Conservation (phyloP, 1,284 basidiomycete genomes). For the Cutaneotrichosporon sp. region DNA sequence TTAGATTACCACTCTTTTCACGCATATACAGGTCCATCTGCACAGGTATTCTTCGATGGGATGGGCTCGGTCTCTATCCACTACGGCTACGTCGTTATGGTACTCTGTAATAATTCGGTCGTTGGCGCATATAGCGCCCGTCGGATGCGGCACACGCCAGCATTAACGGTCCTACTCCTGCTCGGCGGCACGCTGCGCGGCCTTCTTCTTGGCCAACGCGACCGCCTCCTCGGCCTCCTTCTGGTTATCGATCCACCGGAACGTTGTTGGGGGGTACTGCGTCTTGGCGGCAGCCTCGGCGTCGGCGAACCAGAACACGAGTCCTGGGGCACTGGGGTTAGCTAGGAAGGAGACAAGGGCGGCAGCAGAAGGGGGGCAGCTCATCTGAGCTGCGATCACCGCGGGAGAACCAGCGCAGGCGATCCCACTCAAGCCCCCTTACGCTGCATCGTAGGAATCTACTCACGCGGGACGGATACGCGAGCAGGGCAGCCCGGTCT, state of each 20-base stretch:
- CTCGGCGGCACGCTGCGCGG: constrained; percentile 24
- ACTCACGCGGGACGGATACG: constrained; percentile 66
- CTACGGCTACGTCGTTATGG: too few relatives aligned
- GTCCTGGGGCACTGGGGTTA: constrained; percentile 60
- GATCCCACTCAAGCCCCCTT: too few relatives aligned
- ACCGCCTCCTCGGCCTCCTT: constrained; percentile 48
- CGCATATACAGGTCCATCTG: not conserved
- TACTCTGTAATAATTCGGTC: too few relatives aligned
- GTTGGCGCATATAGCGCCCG: too few relatives aligned
- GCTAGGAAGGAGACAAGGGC: not conserved
- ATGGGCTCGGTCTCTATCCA: not conserved
- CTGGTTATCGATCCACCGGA: constrained; percentile 49
- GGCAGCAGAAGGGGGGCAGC: too few relatives aligned
- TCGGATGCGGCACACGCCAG: too few relatives aligned
- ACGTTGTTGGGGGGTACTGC: constrained; percentile 43
- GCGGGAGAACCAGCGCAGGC: too few relatives aligned
- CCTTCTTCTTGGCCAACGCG: constrained; percentile 34
- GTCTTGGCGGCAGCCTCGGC: constrained; percentile 59
- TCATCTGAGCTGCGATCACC: too few relatives aligned
- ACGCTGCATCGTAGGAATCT: too few relatives aligned
- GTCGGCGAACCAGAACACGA: constrained; percentile 89
- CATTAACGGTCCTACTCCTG: constrained; percentile 5
- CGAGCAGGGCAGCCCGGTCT: constrained; percentile 75
- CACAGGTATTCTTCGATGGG: not conserved
- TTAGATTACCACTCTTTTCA: too few relatives aligned